Evolutionary conservation across 345 rosid genomes (phyloP), one percentile per base, ranked within the genome.

Genomic region (Nephelium lappaceum): DNA sequence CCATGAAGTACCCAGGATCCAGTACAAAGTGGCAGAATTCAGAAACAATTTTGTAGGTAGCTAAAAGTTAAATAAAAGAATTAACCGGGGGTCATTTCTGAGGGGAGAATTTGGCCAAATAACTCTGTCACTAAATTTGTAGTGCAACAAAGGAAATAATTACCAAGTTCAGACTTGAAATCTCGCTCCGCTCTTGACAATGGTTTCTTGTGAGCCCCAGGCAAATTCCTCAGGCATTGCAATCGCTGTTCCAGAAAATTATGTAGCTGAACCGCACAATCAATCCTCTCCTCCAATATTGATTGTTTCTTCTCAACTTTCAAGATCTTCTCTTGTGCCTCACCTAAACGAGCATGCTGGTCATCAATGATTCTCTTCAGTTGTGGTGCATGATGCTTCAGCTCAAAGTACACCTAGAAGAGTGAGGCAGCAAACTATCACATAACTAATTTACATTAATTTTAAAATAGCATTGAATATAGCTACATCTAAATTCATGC

Each of bases 371-470:
- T 89, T 83, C 88, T 90, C 87, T 91, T 93, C 81, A 92, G 78
- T 78, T 91, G 98, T 68, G 98, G 93, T 58, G 89, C 93, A 84
- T 92, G 98, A 86, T 94, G 93, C 86, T 94, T 89, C 79, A 93
- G 85, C 91, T 92, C 95, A 81, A 91, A 96, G 83, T 83, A 84
- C 61, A 96, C 98, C 99, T 96, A 66, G 31, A 78, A 62, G 63
- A 70, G 45, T 21, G 42, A 5, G 65, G 42, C 19, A 79, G 18
- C 55, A 62, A 60, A 73, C 55, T 27, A 5, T 82, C 64, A 38
- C 53, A 63, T 36, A 49, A 47, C 68, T 38, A 16, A 36, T 18
- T 71, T 16, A 71, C 67, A 70, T 82, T 58, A 74, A 31, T 19
- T 61, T 66, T 19, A 68, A 61, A 81, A 31, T 14, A 72, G 64